phyloP scores from a whole-genome alignment of 2,329 filamentous ascomycete species.

The Ceratocystis colombiana region DNA sequence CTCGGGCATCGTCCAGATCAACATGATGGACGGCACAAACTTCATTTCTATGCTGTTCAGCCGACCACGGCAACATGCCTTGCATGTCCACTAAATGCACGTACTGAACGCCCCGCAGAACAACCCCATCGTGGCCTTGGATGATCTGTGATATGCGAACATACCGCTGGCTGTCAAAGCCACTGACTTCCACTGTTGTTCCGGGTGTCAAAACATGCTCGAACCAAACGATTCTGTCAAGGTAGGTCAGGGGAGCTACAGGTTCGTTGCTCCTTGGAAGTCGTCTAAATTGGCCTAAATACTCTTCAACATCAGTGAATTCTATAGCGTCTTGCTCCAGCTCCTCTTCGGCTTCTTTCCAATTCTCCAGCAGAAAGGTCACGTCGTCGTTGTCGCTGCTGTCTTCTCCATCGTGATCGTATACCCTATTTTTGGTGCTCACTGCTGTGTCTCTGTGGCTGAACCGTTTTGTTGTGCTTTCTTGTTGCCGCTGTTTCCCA shows the following conservation, averaged over 20 bases:
- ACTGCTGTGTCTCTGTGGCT: not conserved
- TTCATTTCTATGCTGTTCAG: conserved; percentile 35
- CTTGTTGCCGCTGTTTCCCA: not conserved
- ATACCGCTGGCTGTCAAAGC: conserved; percentile 24
- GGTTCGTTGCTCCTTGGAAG: conserved; percentile 16
- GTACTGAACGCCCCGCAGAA: conserved; percentile 36
- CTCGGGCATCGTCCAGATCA: conserved; percentile 32
- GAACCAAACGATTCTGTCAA: not conserved
- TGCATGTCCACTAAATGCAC: conserved; percentile 32
- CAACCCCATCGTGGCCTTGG: conserved; percentile 26
- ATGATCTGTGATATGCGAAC: conserved; percentile 35
- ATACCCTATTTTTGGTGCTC: not conserved
- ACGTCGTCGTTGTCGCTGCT: conserved; percentile 7
- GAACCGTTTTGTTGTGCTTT: not conserved
- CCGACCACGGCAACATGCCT: conserved; percentile 32
- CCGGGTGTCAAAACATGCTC: conserved; percentile 3
- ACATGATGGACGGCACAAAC: conserved; percentile 38
- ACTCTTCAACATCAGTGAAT: conserved; percentile 30
- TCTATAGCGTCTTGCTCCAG: conserved; percentile 31
- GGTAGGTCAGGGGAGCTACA: not conserved
- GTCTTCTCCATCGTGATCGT: not conserved
- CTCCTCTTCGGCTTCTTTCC: conserved; percentile 21
- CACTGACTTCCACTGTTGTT: conserved; percentile 20
- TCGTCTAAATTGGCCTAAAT: not conserved
- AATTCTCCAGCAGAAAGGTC: conserved; percentile 17